Evolutionary conservation across 768 basidiomycete genomes (phyloP), one percentile per base, ranked within the genome.

Genomic region (Leucocoprinus sp.): DNA sequence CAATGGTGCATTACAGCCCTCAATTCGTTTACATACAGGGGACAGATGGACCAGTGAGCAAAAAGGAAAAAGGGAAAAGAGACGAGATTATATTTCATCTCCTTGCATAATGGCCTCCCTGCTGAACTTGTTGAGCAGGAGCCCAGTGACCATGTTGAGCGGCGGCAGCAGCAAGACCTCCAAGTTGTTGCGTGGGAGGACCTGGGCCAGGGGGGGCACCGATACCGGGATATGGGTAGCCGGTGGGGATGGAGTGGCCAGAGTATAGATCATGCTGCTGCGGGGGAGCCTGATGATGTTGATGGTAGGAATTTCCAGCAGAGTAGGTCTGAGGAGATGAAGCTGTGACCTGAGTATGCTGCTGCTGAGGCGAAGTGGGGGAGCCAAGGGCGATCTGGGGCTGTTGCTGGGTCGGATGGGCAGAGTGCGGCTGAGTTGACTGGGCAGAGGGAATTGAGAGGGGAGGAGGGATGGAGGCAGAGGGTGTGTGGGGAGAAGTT

Each of bases 301-400:
- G 76, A 35, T 74, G 75, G 4, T 65, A 68, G 54, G 81, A 81
- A 19, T 70, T 69, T 4, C 63, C 62, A 2, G 62, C 59, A 1
- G 75, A 68, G 44, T 80, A 82, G 15, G 45, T 18, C 53, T 77
- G 78, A 2, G 66, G 66, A 0, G 76, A 76, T 4, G 74, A 67
- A 3, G 74, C 65, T 14, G 76, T 69, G 14, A 76, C 73, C 52
- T 80, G 75, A 11, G 72, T 70, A 43, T 82, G 80, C 46, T 78
- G 75, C 47, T 80, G 80, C 53, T 81, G 80, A 23, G 80, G 80
- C 21, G 80, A 82, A 26, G 80, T 82, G 2, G 80, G 79, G 0
- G 77, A 78, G 8, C 74, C 78, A 1, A 80, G 65, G 1, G 70
- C 63, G 46, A 78, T 77, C 52, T 79, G 73, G 17, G 57, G 53